A percentile compares a stretch with the other conserved stretches of the same genome.
phyloP scores from a whole-genome alignment of 352 stramenopile genomes.

The Globisporangium middletonii region DNA sequence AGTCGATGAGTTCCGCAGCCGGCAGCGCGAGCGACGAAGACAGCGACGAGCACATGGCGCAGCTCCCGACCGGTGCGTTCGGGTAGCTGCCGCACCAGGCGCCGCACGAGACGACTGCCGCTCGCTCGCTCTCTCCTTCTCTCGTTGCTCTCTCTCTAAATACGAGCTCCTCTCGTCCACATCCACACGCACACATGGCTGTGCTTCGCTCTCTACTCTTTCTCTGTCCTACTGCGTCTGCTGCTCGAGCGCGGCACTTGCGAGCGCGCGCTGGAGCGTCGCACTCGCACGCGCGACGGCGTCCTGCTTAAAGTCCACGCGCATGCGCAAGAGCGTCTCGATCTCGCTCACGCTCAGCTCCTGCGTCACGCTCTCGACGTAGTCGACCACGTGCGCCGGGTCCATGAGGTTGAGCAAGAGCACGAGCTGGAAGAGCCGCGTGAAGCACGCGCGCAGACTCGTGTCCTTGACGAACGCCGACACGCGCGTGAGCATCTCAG shows the following conservation, averaged over 20 bases:
- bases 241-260: background rate
- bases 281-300: conserved; percentile 40
- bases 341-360: conserved; percentile 48
- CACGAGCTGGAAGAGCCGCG: conserved; percentile 68
- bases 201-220: background rate
- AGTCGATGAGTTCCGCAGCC: conserved; percentile 28
- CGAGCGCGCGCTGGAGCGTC: conserved; percentile 13
- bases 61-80: conserved; percentile 55
- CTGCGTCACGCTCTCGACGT: conserved; percentile 39
- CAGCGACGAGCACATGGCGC: conserved; percentile 54
- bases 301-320: conserved; percentile 59
- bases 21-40: conserved; percentile 49
- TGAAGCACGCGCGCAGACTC: conserved; percentile 63
- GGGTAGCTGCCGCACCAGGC: conserved; percentile 17
- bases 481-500: conserved; percentile 48
- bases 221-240: background rate
- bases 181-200: background rate
- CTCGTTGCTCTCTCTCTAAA: background rate
- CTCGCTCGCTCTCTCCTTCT: background rate
- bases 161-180: too few relatives aligned
- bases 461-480: conserved; percentile 42
- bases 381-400: conserved; percentile 64
- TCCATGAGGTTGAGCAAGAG: conserved; percentile 81
- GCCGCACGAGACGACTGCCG: too few relatives aligned
- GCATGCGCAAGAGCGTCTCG: conserved; percentile 50